A percentile compares a stretch with the other conserved stretches of the same genome.
Conservation (phyloP, 768 basidiomycete genomes). For the Tricholoma flavovirens region DNA sequence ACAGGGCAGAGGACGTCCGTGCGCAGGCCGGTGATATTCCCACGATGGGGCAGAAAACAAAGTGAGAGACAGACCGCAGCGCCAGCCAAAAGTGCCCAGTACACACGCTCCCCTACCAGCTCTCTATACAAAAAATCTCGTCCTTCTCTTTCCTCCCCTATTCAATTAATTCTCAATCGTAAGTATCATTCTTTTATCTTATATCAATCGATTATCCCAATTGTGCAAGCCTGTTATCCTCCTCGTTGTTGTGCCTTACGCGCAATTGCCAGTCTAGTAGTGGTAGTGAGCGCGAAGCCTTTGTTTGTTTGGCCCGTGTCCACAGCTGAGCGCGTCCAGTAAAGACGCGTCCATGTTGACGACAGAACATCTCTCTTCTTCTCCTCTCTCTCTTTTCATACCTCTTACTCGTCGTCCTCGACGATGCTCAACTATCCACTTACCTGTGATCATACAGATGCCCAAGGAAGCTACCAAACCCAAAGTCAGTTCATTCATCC, state of each 20-base stretch:
- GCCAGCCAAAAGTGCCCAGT: neutral
- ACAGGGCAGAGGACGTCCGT: conserved; percentile 3
- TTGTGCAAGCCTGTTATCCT: no score
- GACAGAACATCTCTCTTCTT: neutral
- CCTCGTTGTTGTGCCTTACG: neutral
- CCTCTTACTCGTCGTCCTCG: conserved; percentile 1
- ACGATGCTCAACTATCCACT: conserved; percentile 1
- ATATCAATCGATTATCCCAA: neutral
- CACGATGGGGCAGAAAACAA: conserved; percentile 2
- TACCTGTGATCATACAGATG: conserved; percentile 43
- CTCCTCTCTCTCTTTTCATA: neutral
- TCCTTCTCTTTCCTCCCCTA: neutral
- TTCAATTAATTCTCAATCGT: neutral
- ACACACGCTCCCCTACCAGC: neutral
- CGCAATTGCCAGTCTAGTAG: neutral
- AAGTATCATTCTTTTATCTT: neutral
- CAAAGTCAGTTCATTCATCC: conserved; percentile 43
- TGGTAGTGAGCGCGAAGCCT: conserved; percentile 2
- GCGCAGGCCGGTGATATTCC: neutral
- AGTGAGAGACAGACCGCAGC: neutral
- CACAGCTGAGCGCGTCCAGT: neutral
- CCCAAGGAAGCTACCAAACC: conserved; percentile 71
- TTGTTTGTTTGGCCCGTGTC: conserved; percentile 9
- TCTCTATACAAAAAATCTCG: neutral
- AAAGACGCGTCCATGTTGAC: neutral